phyloP scores from a whole-genome alignment of 257 asterid genomes.

The Vinca minor region DNA sequence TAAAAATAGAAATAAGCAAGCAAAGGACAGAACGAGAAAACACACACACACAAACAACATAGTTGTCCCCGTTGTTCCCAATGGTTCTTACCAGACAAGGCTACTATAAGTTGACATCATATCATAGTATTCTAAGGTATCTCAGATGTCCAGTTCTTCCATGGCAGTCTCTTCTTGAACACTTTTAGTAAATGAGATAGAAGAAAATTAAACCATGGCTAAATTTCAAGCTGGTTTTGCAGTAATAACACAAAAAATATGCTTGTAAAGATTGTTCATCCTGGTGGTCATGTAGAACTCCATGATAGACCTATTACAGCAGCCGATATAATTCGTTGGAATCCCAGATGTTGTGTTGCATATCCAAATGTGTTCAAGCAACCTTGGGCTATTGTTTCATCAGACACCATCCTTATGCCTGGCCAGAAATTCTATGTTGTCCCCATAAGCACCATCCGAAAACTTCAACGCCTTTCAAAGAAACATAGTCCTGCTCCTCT shows the following conservation, averaged over 20 bases:
- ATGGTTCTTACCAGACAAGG: background rate
- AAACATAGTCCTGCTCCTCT: conserved; percentile 18
- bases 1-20: no score
- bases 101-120: background rate
- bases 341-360: conserved; percentile 52
- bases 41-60: no score
- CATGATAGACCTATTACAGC: conserved; percentile 56
- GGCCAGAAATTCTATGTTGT: conserved; percentile 56
- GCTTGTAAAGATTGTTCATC: conserved; percentile 57
- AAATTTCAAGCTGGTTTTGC: conserved; percentile 39
- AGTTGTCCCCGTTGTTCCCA: conserved; percentile 4
- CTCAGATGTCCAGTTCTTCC: background rate
- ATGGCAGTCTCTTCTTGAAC: background rate
- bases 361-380: conserved; percentile 51
- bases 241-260: conserved; percentile 27
- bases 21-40: no score
- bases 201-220: conserved; percentile 24
- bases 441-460: conserved; percentile 46
- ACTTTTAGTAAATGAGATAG: background rate
- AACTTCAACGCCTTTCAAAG: conserved; percentile 29
- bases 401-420: conserved; percentile 44
- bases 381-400: conserved; percentile 48
- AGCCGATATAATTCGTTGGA: conserved; percentile 40
- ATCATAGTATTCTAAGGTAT: background rate
- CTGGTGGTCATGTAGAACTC: conserved; percentile 68